Evolutionary conservation across 225 moss, liverwort and hornwort genomes (phyloP).

Genomic region (Straminergon stramineum): DNA sequence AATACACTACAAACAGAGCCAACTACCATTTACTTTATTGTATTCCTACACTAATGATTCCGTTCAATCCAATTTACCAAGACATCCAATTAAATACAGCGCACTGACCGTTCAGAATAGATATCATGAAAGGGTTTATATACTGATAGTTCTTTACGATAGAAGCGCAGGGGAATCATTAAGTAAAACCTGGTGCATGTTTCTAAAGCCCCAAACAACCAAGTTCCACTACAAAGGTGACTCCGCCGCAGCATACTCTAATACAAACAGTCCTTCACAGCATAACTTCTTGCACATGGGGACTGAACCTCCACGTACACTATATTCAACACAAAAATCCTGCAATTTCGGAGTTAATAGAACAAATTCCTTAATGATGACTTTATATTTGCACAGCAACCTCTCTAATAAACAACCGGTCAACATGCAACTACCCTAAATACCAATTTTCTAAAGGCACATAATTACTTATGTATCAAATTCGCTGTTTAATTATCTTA

Average conservation of each 20-base stretch:
- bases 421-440: neutral
- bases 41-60: neutral
- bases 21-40: neutral
- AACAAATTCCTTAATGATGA: neutral
- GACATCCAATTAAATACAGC: neutral
- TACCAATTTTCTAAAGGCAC: neutral
- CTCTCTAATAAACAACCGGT: neutral
- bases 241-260: neutral
- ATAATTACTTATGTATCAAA: neutral
- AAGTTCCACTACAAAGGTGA: neutral
- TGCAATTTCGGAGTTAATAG: neutral
- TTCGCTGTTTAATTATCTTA: neutral
- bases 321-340: neutral
- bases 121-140: neutral
- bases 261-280: neutral
- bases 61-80: neutral
- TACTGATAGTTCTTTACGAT: neutral
- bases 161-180: neutral
- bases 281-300: neutral
- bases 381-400: neutral
- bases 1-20: neutral
- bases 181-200: neutral
- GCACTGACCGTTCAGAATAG: neutral
- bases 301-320: neutral
- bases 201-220: slow-evolving; percentile 2